phyloP scores from a whole-genome alignment of 2,329 filamentous ascomycete genomes.

The Ascochyta pisi region DNA sequence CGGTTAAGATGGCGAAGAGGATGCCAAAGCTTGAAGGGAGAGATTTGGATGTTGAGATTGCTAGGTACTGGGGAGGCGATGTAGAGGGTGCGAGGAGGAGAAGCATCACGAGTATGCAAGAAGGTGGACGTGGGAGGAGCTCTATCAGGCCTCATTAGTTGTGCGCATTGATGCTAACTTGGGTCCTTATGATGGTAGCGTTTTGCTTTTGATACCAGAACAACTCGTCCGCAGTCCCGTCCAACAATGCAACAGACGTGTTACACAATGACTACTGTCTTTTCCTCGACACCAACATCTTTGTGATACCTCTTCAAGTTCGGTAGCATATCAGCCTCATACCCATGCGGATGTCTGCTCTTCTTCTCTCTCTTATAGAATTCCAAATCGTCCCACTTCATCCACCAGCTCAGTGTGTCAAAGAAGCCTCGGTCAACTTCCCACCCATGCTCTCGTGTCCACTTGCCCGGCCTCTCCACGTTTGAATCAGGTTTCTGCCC shows the following conservation, averaged over 20 bases:
- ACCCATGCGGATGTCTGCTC: neutral
- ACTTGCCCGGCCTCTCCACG: neutral
- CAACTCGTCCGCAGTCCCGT: no score
- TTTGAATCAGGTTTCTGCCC: neutral
- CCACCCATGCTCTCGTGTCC: neutral
- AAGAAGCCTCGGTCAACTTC: neutral
- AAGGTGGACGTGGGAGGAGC: neutral
- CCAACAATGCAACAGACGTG: no score
- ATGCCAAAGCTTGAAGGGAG: constrained; percentile 52
- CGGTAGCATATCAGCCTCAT: neutral
- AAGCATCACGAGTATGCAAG: constrained; percentile 1
- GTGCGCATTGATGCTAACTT: no score
- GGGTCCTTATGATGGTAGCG: no score
- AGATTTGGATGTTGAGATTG: constrained; percentile 7
- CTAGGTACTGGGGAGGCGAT: constrained; percentile 13
- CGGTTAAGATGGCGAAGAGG: constrained; percentile 58
- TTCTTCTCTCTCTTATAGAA: neutral
- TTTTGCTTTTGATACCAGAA: no score
- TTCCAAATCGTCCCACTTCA: constrained; percentile 2
- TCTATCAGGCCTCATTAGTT: neutral
- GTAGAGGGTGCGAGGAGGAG: constrained; percentile 2
- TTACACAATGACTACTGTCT: no score
- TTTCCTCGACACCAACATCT: neutral
- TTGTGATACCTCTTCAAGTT: neutral
- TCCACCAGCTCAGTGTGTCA: neutral